phyloP scores from a whole-genome alignment of 2,329 filamentous ascomycete genomes.

The Scytalidium sp. region DNA sequence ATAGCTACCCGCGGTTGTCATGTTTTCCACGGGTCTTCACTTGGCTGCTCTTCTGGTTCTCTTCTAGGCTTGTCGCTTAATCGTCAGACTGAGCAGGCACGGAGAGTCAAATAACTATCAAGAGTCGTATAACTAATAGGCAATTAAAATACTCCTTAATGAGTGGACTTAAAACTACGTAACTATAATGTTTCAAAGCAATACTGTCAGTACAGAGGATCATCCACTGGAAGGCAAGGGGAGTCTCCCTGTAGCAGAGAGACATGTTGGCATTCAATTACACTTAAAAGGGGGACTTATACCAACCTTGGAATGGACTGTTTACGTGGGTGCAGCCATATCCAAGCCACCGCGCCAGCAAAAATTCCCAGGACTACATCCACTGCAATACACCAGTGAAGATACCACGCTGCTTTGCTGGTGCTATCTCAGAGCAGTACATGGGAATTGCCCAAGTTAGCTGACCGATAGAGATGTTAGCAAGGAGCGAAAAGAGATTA shows the following conservation, averaged over 20 bases:
- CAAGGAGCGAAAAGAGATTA: slow-evolving; percentile 44
- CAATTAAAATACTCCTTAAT: too few species aligned
- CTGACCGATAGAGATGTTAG: slow-evolving; percentile 43
- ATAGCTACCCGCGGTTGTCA: too few species aligned
- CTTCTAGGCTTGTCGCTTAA: too few species aligned
- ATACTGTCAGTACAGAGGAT: too few species aligned
- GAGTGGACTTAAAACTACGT: too few species aligned
- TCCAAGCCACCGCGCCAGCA: slow-evolving; percentile 22
- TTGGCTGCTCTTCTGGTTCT: too few species aligned
- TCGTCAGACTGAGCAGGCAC: too few species aligned
- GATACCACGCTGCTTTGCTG: slow-evolving; percentile 14
- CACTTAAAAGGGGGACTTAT: not conserved
- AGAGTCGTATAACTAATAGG: too few species aligned
- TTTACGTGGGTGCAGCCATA: slow-evolving; percentile 15
- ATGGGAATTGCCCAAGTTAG: slow-evolving; percentile 43
- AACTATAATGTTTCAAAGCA: too few species aligned
- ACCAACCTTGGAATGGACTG: slow-evolving; percentile 11
- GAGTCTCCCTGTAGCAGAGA: slow-evolving; percentile 51
- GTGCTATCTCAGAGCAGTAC: slow-evolving; percentile 33
- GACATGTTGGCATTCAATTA: not conserved
- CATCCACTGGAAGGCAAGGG: slow-evolving; percentile 53
- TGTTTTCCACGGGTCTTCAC: too few species aligned
- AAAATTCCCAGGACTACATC: slow-evolving; percentile 23
- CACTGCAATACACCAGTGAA: slow-evolving; percentile 22
- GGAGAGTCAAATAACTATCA: too few species aligned